Conservation (phyloP, 305 asterid species). For the Solanum aculeatissimum region DNA sequence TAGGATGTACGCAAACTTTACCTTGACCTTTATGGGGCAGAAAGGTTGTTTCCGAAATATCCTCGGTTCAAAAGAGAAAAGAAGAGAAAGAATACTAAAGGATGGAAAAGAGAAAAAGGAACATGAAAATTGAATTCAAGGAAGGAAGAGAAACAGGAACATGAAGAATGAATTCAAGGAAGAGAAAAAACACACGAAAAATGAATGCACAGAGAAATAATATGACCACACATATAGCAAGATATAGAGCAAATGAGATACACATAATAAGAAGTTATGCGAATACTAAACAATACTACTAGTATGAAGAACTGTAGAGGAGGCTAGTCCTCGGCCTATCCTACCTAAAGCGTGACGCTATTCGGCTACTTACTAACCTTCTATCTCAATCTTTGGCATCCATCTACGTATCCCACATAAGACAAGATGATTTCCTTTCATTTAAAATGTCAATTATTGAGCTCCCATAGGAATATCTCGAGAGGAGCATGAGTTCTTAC, state of each 20-base stretch:
- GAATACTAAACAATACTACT: neutral
- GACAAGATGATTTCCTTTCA: neutral
- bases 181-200: too few relatives aligned
- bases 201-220: neutral
- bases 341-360: neutral
- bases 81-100: neutral
- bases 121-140: neutral
- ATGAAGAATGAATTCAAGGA: too few relatives aligned
- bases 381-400: neutral
- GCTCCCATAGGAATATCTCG: neutral
- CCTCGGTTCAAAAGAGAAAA: neutral
- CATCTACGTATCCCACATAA: neutral
- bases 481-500: neutral
- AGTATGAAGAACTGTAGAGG: neutral
- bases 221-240: neutral
- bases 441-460: neutral
- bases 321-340: neutral
- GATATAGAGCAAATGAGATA: neutral
- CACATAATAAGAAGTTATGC: neutral
- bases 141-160: too few relatives aligned
- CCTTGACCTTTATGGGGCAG: neutral
- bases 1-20: neutral
- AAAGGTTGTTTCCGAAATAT: neutral
- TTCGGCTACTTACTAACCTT: neutral
- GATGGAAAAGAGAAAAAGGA: neutral